Evolutionary conservation across 1,139 yeast genomes (phyloP).

Genomic region (Nematodospora anomalae): DNA sequence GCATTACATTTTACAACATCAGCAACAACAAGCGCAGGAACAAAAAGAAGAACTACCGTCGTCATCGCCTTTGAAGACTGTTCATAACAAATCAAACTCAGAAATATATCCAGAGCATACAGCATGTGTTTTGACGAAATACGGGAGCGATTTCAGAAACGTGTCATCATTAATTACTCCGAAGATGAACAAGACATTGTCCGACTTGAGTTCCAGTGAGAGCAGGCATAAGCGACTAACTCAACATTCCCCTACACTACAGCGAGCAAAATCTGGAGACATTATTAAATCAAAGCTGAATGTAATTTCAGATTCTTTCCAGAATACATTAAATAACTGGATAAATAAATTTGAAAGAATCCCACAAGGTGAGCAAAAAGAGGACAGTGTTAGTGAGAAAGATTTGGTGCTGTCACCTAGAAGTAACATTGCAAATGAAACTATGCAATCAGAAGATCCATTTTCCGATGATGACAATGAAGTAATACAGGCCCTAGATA

Average conservation of each 20-base stretch:
- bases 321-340: slow-evolving; percentile 29
- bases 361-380: slow-evolving; percentile 10
- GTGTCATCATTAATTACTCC: slow-evolving; percentile 23
- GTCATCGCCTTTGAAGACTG: slow-evolving; percentile 41
- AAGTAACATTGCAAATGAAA: slow-evolving; percentile 1
- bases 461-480: slow-evolving; percentile 33
- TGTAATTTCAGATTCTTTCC: slow-evolving; percentile 8
- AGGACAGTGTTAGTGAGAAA: slow-evolving; percentile 5
- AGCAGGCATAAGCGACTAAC: slow-evolving; percentile 5
- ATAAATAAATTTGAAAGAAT: slow-evolving; percentile 31
- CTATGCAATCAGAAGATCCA: slow-evolving; percentile 24
- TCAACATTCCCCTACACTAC: slow-evolving; percentile 19
- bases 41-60: slow-evolving; percentile 7
- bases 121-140: slow-evolving; percentile 38
- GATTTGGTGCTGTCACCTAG: slow-evolving; percentile 10
- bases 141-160: slow-evolving; percentile 34
- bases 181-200: slow-evolving; percentile 23
- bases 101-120: slow-evolving; percentile 26
- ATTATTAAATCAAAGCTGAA: slow-evolving; percentile 15
- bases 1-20: neutral
- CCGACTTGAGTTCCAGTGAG: slow-evolving; percentile 23
- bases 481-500: slow-evolving; percentile 12
- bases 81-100: slow-evolving; percentile 3
- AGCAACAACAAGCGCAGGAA: neutral
- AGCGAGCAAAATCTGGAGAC: slow-evolving; percentile 34